phyloP scores from a whole-genome alignment of 352 stramenopile species.

The Blastocystis hominis region DNA sequence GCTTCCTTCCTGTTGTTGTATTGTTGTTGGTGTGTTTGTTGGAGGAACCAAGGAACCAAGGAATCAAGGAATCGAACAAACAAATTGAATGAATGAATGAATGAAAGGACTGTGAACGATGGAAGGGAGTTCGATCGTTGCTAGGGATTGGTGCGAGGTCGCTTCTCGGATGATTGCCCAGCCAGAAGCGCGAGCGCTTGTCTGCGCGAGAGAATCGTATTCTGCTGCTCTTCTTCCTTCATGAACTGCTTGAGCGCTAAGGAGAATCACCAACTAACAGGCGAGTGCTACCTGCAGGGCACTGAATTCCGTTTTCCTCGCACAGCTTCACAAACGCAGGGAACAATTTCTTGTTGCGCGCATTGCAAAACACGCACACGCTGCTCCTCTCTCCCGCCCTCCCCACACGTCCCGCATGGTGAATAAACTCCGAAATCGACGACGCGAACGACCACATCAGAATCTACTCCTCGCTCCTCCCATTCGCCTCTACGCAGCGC shows the following conservation, averaged over 20 bases:
- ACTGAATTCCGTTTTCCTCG: slow-evolving; percentile 1
- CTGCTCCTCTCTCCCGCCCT: not conserved
- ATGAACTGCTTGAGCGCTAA: not conserved
- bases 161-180: not conserved
- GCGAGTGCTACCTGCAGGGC: not conserved
- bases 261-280: not conserved
- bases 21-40: not conserved
- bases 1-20: not conserved
- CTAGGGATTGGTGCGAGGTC: not conserved
- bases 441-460: slow-evolving; percentile 35
- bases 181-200: not conserved
- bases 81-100: not conserved
- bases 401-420: slow-evolving; percentile 12
- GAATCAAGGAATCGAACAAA: not conserved
- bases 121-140: no score
- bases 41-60: not conserved
- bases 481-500: not conserved
- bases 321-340: not conserved
- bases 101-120: no score
- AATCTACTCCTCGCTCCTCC: not conserved
- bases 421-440: slow-evolving; percentile 28
- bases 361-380: slow-evolving; percentile 30
- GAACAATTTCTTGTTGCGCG: slow-evolving; percentile 42
- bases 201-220: not conserved
- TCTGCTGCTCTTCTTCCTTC: not conserved